Conservation (phyloP, 2,329 filamentous ascomycete species). For the Phialemoniopsis sp. region DNA sequence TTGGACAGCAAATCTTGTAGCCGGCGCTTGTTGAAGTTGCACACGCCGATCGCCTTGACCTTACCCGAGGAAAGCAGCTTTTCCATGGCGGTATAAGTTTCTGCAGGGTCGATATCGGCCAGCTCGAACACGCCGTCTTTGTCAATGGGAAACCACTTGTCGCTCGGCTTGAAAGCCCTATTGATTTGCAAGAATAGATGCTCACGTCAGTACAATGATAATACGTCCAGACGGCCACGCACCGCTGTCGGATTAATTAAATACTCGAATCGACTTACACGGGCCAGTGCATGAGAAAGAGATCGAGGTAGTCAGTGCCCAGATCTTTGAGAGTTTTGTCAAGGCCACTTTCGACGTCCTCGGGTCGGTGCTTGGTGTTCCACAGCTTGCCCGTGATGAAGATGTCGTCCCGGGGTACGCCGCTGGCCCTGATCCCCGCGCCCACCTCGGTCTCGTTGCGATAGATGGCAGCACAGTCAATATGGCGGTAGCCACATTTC, state of each 20-base stretch:
- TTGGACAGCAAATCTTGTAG: slow-evolving; percentile 40
- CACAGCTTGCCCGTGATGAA: slow-evolving; percentile 66
- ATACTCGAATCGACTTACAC: too few species aligned
- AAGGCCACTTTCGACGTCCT: slow-evolving; percentile 51
- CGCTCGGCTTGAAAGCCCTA: slow-evolving; percentile 36
- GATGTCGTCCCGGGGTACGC: slow-evolving; percentile 50
- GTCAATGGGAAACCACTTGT: slow-evolving; percentile 32
- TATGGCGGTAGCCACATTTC: slow-evolving; percentile 30
- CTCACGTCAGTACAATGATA: too few species aligned
- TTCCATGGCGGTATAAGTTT: slow-evolving; percentile 35
- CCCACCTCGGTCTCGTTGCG: slow-evolving; percentile 58
- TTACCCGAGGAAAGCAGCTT: slow-evolving; percentile 30
- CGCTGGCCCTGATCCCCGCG: slow-evolving; percentile 47
- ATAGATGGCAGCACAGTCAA: slow-evolving; percentile 22
- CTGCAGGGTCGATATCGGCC: slow-evolving; percentile 42
- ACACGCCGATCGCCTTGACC: slow-evolving; percentile 42
- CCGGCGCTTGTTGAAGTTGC: slow-evolving; percentile 40
- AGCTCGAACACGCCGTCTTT: slow-evolving; percentile 61
- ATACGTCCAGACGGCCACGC: too few species aligned
- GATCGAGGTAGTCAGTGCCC: slow-evolving; percentile 53
- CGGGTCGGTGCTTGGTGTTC: slow-evolving; percentile 61
- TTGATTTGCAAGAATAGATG: background rate
- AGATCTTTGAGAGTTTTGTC: slow-evolving; percentile 52
- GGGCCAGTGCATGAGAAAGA: slow-evolving; percentile 47
- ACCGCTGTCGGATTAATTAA: too few species aligned